Evolutionary conservation across 2,329 filamentous ascomycete species (phyloP).

Genomic region (Nigrospora osmanthi): DNA sequence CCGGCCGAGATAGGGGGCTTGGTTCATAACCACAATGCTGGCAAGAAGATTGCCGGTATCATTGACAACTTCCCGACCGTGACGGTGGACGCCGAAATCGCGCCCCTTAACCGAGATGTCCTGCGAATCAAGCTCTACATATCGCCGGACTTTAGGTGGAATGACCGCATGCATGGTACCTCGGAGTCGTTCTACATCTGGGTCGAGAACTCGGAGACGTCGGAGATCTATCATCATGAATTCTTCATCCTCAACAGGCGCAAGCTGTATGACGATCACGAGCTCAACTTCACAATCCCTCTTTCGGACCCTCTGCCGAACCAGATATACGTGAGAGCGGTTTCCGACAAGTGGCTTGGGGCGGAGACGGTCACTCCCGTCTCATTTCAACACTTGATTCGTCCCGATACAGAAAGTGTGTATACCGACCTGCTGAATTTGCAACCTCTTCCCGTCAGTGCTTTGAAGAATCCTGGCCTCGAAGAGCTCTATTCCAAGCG

Average conservation of each 20-base stretch:
- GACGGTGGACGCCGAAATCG: slow-evolving; percentile 86
- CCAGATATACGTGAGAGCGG: slow-evolving; percentile 90
- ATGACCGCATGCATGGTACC: slow-evolving; percentile 84
- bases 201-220: slow-evolving; percentile 97
- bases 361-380: slow-evolving; percentile 93
- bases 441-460: slow-evolving; percentile 79
- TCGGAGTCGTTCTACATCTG: slow-evolving; percentile 98
- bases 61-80: slow-evolving; percentile 89
- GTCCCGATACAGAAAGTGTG: slow-evolving; percentile 93
- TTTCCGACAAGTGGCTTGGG: slow-evolving; percentile 94
- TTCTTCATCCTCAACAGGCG: slow-evolving; percentile 87
- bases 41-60: slow-evolving; percentile 70
- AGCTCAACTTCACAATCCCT: slow-evolving; percentile 96
- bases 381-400: slow-evolving; percentile 95
- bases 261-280: slow-evolving; percentile 92
- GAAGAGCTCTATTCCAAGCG: slow-evolving; percentile 84
- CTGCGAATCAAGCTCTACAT: slow-evolving; percentile 82
- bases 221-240: slow-evolving; percentile 96
- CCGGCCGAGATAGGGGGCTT: slow-evolving; percentile 79
- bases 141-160: slow-evolving; percentile 88
- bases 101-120: slow-evolving; percentile 89
- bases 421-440: slow-evolving; percentile 92
- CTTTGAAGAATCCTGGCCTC: slow-evolving; percentile 76
- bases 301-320: slow-evolving; percentile 86
- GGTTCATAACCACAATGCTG: slow-evolving; percentile 86